A percentile compares a stretch with the other conserved stretches of the same genome.
Conservation (phyloP, 1,139 yeast genomes). For the Candida pseudocylindracea region DNA sequence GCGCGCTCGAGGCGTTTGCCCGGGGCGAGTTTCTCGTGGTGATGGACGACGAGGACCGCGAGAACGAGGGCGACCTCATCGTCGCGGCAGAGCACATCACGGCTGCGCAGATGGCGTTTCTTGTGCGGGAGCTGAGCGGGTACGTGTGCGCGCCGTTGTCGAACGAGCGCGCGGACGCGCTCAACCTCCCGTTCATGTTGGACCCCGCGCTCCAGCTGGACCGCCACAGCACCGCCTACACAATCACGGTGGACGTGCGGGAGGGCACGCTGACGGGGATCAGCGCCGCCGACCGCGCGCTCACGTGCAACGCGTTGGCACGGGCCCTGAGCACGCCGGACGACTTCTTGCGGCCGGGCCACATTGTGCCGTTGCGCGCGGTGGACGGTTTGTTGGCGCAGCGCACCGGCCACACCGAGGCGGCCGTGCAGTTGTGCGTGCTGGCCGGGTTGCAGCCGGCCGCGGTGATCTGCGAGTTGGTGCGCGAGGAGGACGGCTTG, state of each 20-base stretch:
- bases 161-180: conserved; percentile 51
- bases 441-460: conserved; percentile 69
- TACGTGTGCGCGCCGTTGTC: conserved; percentile 85
- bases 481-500: conserved; percentile 77
- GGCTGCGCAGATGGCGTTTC: conserved; percentile 80
- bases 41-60: conserved; percentile 90
- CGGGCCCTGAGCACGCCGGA: conserved; percentile 27
- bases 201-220: conserved; percentile 27
- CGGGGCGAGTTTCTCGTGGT: conserved; percentile 83
- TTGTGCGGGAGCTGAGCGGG: conserved; percentile 78
- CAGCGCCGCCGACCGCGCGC: conserved; percentile 82
- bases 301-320: conserved; percentile 59
- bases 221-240: conserved; percentile 93
- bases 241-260: conserved; percentile 70
- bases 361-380: conserved; percentile 80
- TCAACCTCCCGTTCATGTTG: conserved; percentile 67
- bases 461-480: conserved; percentile 85
- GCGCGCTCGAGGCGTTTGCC: conserved; percentile 58
- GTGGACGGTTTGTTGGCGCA: conserved; percentile 59
- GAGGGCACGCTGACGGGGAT: conserved; percentile 95
- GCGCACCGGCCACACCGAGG: conserved; percentile 97
- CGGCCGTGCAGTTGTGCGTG: conserved; percentile 72
- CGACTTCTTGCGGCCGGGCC: conserved; percentile 84
- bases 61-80: conserved; percentile 93
- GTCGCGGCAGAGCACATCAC: conserved; percentile 72